Conservation (phyloP, 2,329 filamentous ascomycete genomes). For the Botryotinia calthae region DNA sequence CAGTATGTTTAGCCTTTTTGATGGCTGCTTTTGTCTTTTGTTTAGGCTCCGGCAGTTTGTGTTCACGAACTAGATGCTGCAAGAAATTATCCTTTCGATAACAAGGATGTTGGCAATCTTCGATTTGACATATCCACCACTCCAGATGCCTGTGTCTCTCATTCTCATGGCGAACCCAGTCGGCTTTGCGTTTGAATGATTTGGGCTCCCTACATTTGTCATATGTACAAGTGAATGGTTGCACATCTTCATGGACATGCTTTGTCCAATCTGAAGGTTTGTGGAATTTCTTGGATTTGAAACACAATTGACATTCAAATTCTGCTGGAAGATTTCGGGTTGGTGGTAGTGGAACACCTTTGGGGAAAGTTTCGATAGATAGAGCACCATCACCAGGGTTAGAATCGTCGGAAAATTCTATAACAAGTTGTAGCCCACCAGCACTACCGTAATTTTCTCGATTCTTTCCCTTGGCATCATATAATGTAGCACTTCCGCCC, state of each 20-base stretch:
- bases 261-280: constrained; percentile 98
- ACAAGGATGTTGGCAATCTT: constrained; percentile 78
- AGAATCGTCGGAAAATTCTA: constrained; percentile 61
- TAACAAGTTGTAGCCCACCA: constrained; percentile 54
- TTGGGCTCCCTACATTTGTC: constrained; percentile 78
- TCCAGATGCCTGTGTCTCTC: constrained; percentile 87
- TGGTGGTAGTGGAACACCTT: constrained; percentile 78
- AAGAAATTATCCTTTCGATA: constrained; percentile 90
- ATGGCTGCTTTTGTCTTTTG: constrained; percentile 69
- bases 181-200: constrained; percentile 91
- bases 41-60: constrained; percentile 81
- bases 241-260: constrained; percentile 89
- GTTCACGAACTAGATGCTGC: constrained; percentile 87
- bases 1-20: constrained; percentile 55
- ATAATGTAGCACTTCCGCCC: constrained; percentile 62
- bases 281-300: constrained; percentile 76
- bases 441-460: constrained; percentile 57
- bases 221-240: constrained; percentile 92
- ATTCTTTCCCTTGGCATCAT: constrained; percentile 59
- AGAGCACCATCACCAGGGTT: constrained; percentile 68
- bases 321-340: constrained; percentile 74
- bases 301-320: constrained; percentile 88
- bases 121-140: constrained; percentile 83
- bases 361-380: constrained; percentile 71
- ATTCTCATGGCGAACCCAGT: constrained; percentile 94